Base-by-base conservation (phyloP, 805 yeast genomes). In the Dipodascus geniculatus region DNA sequence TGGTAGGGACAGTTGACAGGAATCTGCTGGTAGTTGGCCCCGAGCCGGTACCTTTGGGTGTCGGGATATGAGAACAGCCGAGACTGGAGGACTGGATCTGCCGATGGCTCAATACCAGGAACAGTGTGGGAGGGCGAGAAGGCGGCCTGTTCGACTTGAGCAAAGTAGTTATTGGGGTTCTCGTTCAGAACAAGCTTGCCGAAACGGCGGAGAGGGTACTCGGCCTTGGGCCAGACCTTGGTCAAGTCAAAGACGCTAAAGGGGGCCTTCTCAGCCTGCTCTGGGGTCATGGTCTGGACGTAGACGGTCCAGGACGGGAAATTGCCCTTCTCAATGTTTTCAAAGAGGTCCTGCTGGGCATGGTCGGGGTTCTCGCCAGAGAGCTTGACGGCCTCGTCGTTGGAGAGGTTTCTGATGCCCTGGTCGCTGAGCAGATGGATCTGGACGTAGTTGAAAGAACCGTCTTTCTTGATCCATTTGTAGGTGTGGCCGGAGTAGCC, bases 1-100 rank as follows among this genome's bases (percentile, higher is more conserved):
- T 67, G 57, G 50, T 62, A 63, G 20, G 88, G 88, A 68, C 85
- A 80, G 71, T 82, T 82, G 59, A 81, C 82, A 4, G 87, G 87
- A 57, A 82, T 68, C 63, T 82, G 87, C 54, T 76, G 72, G 70
- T 77, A 82, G 71, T 82, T 84, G 49, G 76, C 68, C 55, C 90
- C 90, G 62, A 84, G 75, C 69, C 91, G 78, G 73, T 83, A 80
- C 65, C 87, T 80, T 70, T 82, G 87, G 48, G 90, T 82, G 70
- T 84, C 90, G 54, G 82, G 76, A 71, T 84, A 83, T 22, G 89
- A 81, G 70, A 82, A 85, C 61, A 84, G 73, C 69, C 90, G 80
- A 28, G 85, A 77, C 71, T 84, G 89, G 69, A 84, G 73, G 20
- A 84, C 88, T 22, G 88, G 87, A 69, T 84, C 90, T 56, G 85